phyloP scores from a whole-genome alignment of 352 stramenopile species.

The Pythium guiyangense region DNA sequence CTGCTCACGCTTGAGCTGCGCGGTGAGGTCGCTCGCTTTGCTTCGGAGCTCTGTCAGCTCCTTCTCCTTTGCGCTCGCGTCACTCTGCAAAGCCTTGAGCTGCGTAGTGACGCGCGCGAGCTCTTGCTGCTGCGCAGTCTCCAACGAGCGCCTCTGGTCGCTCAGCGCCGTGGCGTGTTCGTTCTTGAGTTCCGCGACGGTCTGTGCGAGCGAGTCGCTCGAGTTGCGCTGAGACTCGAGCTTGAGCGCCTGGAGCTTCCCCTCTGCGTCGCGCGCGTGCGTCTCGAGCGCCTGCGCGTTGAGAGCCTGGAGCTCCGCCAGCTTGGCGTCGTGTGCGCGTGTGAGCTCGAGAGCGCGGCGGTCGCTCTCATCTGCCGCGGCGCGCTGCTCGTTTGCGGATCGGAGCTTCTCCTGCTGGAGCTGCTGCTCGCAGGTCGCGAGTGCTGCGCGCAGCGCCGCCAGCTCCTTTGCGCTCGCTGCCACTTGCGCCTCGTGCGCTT shows the following conservation, averaged over 20 bases:
- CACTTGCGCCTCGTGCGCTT: conserved; percentile 17
- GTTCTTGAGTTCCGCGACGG: conserved; percentile 3
- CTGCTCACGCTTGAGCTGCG: conserved; percentile 19
- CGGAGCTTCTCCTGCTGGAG: conserved; percentile 19
- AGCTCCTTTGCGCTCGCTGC: conserved; percentile 14
- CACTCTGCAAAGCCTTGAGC: conserved; percentile 7
- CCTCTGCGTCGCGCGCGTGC: conserved; percentile 13
- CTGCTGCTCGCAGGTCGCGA: conserved; percentile 14
- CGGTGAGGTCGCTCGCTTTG: conserved; percentile 15
- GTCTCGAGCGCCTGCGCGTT: conserved; percentile 18
- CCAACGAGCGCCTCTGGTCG: conserved; percentile 1
- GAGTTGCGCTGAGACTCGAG: conserved; percentile 11
- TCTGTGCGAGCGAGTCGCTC: conserved; percentile 12
- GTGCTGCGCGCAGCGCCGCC: conserved; percentile 11
- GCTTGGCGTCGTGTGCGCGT: conserved; percentile 18
- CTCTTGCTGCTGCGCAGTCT: conserved; percentile 5
- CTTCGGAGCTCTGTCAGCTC: conserved; percentile 14
- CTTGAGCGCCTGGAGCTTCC: conserved; percentile 19
- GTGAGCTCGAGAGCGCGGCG: conserved; percentile 10
- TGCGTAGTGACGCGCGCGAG: conserved; percentile 11
- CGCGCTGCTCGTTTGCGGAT: conserved; percentile 5
- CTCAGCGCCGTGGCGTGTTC: conserved; percentile 3
- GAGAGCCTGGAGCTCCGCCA: conserved; percentile 13
- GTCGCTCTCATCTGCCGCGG: conserved; percentile 6
- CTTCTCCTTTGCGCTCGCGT: conserved; percentile 1